A percentile compares a stretch with the other conserved stretches of the same genome.
Conservation (phyloP, 352 stramenopile species). For the Phytophthora melonis region DNA sequence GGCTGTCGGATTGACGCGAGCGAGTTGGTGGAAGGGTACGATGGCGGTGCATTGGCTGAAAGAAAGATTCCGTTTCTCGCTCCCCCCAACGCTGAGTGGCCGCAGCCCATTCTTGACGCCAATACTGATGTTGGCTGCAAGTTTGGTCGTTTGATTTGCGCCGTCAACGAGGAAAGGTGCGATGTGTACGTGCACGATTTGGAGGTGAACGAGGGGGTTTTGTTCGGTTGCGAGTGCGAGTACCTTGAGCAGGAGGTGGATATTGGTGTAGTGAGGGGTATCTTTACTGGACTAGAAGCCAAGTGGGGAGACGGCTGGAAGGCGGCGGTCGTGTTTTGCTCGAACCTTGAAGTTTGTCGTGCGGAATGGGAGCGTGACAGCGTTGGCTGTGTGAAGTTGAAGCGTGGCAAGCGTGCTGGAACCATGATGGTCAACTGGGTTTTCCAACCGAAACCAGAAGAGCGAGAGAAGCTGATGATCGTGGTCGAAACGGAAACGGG, state of each 20-base stretch:
- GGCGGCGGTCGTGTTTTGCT: background rate
- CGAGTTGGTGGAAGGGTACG: constrained; percentile 8
- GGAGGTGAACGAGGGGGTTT: background rate
- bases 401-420: background rate
- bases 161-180: background rate
- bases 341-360: background rate
- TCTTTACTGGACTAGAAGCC: background rate
- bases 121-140: constrained; percentile 7
- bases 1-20: background rate
- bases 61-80: constrained; percentile 17
- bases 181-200: constrained; percentile 5
- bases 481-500: background rate
- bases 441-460: background rate
- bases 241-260: background rate
- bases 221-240: constrained; percentile 28
- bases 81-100: constrained; percentile 25
- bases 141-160: constrained; percentile 21
- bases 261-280: background rate
- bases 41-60: background rate
- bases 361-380: background rate
- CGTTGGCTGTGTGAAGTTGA: background rate
- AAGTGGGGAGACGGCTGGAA: background rate
- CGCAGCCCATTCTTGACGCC: constrained; percentile 9
- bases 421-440: background rate
- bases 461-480: background rate